A percentile compares a stretch with the other conserved stretches of the same genome.
Conservation (phyloP, 352 stramenopile genomes). For the Phytophthora ramorum region DNA sequence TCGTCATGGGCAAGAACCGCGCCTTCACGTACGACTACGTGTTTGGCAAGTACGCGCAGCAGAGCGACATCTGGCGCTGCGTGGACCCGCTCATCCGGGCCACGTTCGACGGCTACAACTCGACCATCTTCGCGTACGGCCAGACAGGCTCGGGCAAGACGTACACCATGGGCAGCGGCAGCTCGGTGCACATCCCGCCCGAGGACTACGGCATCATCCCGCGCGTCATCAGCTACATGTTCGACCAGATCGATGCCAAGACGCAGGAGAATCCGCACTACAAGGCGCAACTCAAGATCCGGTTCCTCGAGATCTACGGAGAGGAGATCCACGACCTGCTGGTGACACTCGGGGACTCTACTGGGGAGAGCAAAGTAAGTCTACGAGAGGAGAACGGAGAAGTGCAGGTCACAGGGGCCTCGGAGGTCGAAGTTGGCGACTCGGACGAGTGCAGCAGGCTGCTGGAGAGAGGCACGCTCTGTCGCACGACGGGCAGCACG, state of each 20-base stretch:
- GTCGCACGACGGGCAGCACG: conserved; percentile 87
- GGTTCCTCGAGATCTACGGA: conserved; percentile 94
- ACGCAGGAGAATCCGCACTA: conserved; percentile 65
- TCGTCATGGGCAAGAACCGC: conserved; percentile 90
- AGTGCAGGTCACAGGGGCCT: conserved; percentile 84
- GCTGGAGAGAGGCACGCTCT: conserved; percentile 85
- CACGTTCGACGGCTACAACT: conserved; percentile 91
- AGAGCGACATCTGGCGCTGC: conserved; percentile 88
- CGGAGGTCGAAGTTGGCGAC: conserved; percentile 70
- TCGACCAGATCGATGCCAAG: conserved; percentile 78
- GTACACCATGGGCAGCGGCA: conserved; percentile 91
- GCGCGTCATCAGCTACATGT: conserved; percentile 86
- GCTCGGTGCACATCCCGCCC: conserved; percentile 74
- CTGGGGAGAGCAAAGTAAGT: conserved; percentile 70
- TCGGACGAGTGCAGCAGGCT: conserved; percentile 83
- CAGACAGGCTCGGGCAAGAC: conserved; percentile 90
- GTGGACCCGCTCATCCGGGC: conserved; percentile 82
- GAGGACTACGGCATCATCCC: conserved; percentile 91
- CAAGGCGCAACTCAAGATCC: conserved; percentile 69
- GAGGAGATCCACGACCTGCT: conserved; percentile 93
- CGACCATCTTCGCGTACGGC: conserved; percentile 91
- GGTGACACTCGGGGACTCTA: conserved; percentile 69
- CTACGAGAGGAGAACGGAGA: conserved; percentile 89
- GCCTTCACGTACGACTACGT: conserved; percentile 93
- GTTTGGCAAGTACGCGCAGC: conserved; percentile 84